Percentiles rank a stretch among this genome's conserved stretches.
phyloP scores from a whole-genome alignment of 495 filamentous ascomycete genomes.

The Pyrenula aspistea region DNA sequence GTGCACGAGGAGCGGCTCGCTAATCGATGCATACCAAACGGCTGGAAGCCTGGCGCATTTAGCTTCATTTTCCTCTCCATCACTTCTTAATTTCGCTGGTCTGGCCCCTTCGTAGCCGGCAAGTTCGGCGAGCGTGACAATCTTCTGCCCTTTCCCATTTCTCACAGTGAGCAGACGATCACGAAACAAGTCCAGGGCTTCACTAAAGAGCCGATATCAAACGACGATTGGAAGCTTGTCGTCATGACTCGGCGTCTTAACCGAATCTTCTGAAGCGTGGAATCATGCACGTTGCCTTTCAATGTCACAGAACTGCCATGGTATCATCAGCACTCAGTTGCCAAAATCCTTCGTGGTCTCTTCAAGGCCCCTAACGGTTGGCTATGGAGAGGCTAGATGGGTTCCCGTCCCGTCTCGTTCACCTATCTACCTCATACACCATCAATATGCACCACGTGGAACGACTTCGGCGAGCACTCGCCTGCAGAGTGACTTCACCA shows the following conservation, averaged over 20 bases:
- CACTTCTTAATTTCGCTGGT: neutral
- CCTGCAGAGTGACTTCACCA: neutral
- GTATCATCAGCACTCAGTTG: no score
- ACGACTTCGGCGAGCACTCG: neutral
- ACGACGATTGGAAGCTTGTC: neutral
- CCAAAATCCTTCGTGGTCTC: no score
- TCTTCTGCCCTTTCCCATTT: neutral
- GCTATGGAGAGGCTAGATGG: no score
- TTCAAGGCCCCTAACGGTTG: no score
- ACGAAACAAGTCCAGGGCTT: neutral
- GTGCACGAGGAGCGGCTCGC: neutral
- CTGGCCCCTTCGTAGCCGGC: neutral
- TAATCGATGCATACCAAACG: neutral
- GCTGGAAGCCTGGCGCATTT: neutral
- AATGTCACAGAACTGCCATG: neutral
- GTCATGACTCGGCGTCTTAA: neutral
- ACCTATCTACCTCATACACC: neutral
- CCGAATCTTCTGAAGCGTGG: neutral
- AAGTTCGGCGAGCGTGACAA: neutral
- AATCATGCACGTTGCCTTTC: neutral
- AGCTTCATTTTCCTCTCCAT: neutral
- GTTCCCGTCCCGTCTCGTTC: no score
- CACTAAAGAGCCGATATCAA: neutral
- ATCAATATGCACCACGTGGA: neutral
- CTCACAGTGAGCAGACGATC: neutral